phyloP scores from a whole-genome alignment of 176 grass and related monocot genomes.

The Juncus effusus region DNA sequence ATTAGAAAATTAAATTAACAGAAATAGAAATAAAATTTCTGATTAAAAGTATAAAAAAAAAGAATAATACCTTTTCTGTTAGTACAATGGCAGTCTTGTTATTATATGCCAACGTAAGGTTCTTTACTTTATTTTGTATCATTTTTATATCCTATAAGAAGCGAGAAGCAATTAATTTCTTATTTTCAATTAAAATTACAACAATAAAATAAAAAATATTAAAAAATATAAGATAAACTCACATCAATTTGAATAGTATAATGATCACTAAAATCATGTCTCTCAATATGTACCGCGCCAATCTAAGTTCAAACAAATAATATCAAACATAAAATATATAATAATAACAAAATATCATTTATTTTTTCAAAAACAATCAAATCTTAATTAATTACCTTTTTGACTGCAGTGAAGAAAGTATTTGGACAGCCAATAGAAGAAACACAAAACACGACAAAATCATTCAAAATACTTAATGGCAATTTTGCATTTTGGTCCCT shows the following conservation, averaged over 20 bases:
- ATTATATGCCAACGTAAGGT: slow-evolving; percentile 9
- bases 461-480: slow-evolving; percentile 42
- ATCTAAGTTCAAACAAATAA: slow-evolving; percentile 49
- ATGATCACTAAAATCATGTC: slow-evolving; percentile 86
- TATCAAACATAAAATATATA: background rate
- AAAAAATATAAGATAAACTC: slow-evolving; percentile 29
- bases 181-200: background rate
- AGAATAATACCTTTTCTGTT: slow-evolving; percentile 22
- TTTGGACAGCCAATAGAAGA: slow-evolving; percentile 76
- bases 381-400: slow-evolving; percentile 38
- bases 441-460: slow-evolving; percentile 55
- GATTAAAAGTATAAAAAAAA: too few relatives aligned
- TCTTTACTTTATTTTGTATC: slow-evolving; percentile 20
- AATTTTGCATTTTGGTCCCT: slow-evolving; percentile 36
- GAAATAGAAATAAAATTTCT: background rate
- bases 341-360: background rate
- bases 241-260: slow-evolving; percentile 62
- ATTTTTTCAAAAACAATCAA: slow-evolving; percentile 1
- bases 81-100: slow-evolving; percentile 15
- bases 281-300: slow-evolving; percentile 54
- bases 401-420: slow-evolving; percentile 55
- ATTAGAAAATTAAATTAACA: background rate
- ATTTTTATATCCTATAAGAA: slow-evolving; percentile 23
- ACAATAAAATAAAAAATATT: background rate
- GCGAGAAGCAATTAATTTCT: background rate